Conservation (phyloP, 768 basidiomycete species). For the Hericium erinaceus region DNA sequence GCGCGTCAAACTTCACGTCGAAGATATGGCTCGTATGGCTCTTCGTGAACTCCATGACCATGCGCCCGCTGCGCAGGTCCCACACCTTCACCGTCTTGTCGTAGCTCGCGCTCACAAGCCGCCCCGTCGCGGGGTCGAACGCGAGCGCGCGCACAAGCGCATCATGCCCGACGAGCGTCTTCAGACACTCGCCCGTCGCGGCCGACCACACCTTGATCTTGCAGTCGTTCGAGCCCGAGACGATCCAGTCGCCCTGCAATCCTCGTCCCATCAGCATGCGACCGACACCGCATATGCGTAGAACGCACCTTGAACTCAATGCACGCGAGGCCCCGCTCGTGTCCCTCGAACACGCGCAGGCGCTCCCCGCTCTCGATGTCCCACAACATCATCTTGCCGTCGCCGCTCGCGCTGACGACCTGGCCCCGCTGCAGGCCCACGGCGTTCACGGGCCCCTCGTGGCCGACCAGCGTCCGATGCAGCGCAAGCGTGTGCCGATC, state of each 20-base stretch:
- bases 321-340: conserved; percentile 85
- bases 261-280: background rate
- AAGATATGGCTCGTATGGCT: conserved; percentile 82
- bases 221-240: conserved; percentile 86
- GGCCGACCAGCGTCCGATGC: conserved; percentile 62
- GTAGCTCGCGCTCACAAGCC: conserved; percentile 83
- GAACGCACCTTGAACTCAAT: conserved; percentile 74
- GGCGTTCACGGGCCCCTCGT: conserved; percentile 90
- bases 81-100: conserved; percentile 79
- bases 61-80: conserved; percentile 57
- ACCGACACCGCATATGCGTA: background rate
- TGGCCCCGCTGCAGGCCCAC: conserved; percentile 68
- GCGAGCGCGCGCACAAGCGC: conserved; percentile 77
- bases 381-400: conserved; percentile 91
- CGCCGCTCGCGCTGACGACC: conserved; percentile 80
- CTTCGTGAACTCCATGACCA: conserved; percentile 61
- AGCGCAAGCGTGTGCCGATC: conserved; percentile 55
- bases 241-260: conserved; percentile 63
- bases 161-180: conserved; percentile 73
- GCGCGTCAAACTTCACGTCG: conserved; percentile 81
- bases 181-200: conserved; percentile 71
- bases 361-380: conserved; percentile 68
- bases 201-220: conserved; percentile 88
- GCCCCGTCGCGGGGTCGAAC: conserved; percentile 63
- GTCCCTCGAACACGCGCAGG: conserved; percentile 75